phyloP scores from a whole-genome alignment of 345 rosid species.

The Litchi chinensis region DNA sequence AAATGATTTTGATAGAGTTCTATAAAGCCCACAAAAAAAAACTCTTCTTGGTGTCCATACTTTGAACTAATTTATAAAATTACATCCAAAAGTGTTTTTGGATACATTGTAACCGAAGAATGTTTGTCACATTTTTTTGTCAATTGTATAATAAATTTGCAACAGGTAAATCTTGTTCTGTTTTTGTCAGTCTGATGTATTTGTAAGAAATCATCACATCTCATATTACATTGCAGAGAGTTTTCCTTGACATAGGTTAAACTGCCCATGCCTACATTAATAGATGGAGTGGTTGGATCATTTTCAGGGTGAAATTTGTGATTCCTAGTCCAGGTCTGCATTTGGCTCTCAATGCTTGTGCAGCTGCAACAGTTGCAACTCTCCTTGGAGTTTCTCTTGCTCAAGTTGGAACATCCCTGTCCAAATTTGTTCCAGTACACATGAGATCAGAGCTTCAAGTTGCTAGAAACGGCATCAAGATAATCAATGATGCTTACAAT shows the following conservation, averaged over 20 bases:
- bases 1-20: too few relatives aligned
- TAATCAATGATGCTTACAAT: conserved; percentile 35
- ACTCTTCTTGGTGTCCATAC: neutral
- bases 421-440: conserved; percentile 27
- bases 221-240: neutral
- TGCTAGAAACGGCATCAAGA: conserved; percentile 29
- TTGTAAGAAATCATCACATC: too few relatives aligned
- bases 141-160: neutral
- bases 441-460: conserved; percentile 32
- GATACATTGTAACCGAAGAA: neutral
- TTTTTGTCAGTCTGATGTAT: neutral
- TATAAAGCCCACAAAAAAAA: too few relatives aligned
- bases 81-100: neutral
- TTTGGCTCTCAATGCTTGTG: conserved; percentile 35
- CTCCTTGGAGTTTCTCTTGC: conserved; percentile 32
- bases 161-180: neutral
- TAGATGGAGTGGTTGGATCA: neutral
- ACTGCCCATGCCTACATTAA: neutral
- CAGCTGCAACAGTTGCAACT: conserved; percentile 36
- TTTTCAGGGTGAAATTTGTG: conserved; percentile 38
- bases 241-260: neutral
- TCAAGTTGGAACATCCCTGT: conserved; percentile 33
- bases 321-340: conserved; percentile 32
- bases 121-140: neutral
- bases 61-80: neutral